phyloP scores from a whole-genome alignment of 257 asterid genomes.

The Solanum ossicruentum region DNA sequence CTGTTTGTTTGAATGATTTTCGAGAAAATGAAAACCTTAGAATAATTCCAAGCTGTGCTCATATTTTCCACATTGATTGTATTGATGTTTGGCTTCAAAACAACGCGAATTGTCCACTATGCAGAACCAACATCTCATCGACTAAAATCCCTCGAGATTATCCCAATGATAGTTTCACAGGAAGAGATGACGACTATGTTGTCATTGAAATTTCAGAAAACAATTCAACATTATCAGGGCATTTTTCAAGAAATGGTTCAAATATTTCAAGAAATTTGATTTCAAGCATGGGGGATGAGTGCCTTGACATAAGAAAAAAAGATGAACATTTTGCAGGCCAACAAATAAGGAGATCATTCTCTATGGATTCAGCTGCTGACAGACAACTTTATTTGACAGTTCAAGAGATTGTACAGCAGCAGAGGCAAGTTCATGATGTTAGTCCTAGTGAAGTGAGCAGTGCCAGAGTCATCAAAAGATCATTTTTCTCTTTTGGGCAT shows the following conservation, averaged over 20 bases:
- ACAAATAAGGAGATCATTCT: conserved; percentile 66
- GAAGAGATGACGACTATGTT: conserved; percentile 52
- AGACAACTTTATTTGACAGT: conserved; percentile 48
- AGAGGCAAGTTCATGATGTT: conserved; percentile 8
- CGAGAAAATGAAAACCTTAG: conserved; percentile 51
- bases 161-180: conserved; percentile 3
- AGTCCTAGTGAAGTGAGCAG: conserved; percentile 28
- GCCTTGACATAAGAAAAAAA: conserved; percentile 39
- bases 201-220: conserved; percentile 50
- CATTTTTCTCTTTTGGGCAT: conserved; percentile 71
- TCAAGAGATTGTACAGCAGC: conserved; percentile 32
- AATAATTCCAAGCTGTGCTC: conserved; percentile 49
- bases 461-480: conserved; percentile 33
- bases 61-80: conserved; percentile 30
- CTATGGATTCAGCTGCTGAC: conserved; percentile 78
- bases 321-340: conserved; percentile 45
- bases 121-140: conserved; percentile 23
- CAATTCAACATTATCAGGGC: conserved; percentile 7
- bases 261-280: not conserved
- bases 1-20: conserved; percentile 73
- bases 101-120: conserved; percentile 66
- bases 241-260: conserved; percentile 4
- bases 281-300: conserved; percentile 69
- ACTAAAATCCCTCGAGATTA: not conserved
- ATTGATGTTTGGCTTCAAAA: conserved; percentile 62